These are phyloP conservation scores for Ogataea neopini DNA, from an alignment of 805 yeast genomes.

Conservation along the genomic window DNA sequence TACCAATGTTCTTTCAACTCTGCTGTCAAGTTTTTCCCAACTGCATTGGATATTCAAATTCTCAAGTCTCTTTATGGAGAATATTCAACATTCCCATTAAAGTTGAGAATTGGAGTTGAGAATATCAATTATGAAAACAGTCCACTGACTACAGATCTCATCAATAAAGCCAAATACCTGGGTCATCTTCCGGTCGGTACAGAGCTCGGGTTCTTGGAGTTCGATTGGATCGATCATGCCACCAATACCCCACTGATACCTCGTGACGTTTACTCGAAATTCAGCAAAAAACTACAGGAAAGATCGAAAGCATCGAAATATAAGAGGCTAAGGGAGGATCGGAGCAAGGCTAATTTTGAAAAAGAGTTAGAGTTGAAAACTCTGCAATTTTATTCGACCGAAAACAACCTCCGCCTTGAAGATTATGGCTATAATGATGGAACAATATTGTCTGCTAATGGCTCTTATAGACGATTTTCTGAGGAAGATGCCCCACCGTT, in stretches of 20 bases:
- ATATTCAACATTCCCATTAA: constrained; percentile 68
- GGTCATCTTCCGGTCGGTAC: constrained; percentile 86
- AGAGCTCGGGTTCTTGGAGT: constrained; percentile 77
- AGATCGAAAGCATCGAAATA: constrained; percentile 52
- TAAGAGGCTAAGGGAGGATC: constrained; percentile 61
- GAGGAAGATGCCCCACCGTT: constrained; percentile 22
- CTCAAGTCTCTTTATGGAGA: constrained; percentile 60
- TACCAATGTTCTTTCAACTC: constrained; percentile 72
- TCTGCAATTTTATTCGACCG: constrained; percentile 58
- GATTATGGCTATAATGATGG: constrained; percentile 40
- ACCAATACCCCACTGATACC: constrained; percentile 37
- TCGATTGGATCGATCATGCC: constrained; percentile 62
- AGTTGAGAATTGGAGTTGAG: constrained; percentile 62
- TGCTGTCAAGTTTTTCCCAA: constrained; percentile 63
- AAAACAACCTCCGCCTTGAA: constrained; percentile 44
- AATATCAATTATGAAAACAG: constrained; percentile 63
- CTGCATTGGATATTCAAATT: constrained; percentile 79
- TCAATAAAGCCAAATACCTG: constrained; percentile 68
- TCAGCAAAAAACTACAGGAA: constrained; percentile 55
- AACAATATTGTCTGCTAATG: constrained; percentile 28
- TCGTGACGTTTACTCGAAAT: constrained; percentile 44
- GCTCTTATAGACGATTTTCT: constrained; percentile 15
- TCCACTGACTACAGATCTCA: constrained; percentile 53
- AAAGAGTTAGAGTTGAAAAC: constrained; percentile 58
- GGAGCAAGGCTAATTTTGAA: constrained; percentile 56